Evolutionary conservation across 148 eudicot genomes (phyloP).

Genomic region (Rhododendron ovatum): DNA sequence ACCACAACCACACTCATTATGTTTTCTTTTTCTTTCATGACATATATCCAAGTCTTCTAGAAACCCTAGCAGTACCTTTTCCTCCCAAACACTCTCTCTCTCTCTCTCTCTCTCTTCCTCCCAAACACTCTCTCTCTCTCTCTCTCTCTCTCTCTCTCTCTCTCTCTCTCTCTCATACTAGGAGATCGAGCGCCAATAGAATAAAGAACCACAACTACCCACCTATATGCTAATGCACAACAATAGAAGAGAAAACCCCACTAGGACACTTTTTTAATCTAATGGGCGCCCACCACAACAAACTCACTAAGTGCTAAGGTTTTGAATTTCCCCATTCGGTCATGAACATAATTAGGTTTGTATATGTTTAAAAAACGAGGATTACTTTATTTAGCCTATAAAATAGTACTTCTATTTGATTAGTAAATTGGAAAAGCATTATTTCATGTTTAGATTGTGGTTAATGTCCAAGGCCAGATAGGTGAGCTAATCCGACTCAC

Average conservation of each 20-base stretch:
- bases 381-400: neutral
- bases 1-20: slow-evolving; percentile 16
- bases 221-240: slow-evolving; percentile 20
- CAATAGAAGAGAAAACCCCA: slow-evolving; percentile 24
- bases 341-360: neutral
- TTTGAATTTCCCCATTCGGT: neutral
- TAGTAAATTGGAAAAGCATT: neutral
- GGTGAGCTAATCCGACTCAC: neutral
- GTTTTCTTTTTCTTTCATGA: slow-evolving; percentile 3
- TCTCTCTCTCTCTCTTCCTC: neutral
- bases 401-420: neutral
- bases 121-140: neutral
- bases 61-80: slow-evolving; percentile 24
- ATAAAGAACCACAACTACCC: slow-evolving; percentile 41
- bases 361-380: neutral
- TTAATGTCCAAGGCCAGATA: neutral
- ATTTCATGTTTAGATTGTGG: neutral
- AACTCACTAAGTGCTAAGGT: slow-evolving; percentile 16
- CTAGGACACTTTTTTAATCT: slow-evolving; percentile 21
- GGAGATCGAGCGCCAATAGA: slow-evolving; percentile 21
- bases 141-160: neutral
- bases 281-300: slow-evolving; percentile 27
- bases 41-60: slow-evolving; percentile 48
- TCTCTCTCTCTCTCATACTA: neutral
- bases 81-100: neutral